Evolutionary conservation across 2,329 filamentous ascomycete species (phyloP).

Genomic region (Onygena corvina): DNA sequence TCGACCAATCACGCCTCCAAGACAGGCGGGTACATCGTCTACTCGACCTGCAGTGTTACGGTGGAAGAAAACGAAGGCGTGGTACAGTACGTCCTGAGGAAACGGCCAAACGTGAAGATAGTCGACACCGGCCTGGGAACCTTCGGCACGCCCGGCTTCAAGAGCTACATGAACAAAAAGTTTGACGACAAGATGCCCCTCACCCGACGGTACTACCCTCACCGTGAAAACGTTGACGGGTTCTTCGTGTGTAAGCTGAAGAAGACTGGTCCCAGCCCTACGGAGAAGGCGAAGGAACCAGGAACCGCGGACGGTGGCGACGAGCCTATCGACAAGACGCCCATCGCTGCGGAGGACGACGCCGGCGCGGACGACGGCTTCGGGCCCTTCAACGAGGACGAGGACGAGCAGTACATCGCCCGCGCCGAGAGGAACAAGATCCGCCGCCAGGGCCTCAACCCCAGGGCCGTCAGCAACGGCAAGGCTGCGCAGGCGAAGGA

Average conservation of each 20-base stretch:
- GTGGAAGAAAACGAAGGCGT: slow-evolving; percentile 91
- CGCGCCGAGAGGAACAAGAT: slow-evolving; percentile 61
- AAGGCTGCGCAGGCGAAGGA: slow-evolving; percentile 7
- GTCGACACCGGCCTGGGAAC: slow-evolving; percentile 73
- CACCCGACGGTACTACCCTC: slow-evolving; percentile 77
- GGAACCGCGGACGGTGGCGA: slow-evolving; percentile 31
- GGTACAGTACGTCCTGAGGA: slow-evolving; percentile 82
- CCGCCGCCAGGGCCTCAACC: slow-evolving; percentile 62
- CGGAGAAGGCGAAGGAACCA: slow-evolving; percentile 15
- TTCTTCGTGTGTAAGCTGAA: slow-evolving; percentile 98
- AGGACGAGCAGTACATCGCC: slow-evolving; percentile 59
- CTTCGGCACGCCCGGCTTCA: slow-evolving; percentile 90
- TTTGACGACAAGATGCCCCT: slow-evolving; percentile 78
- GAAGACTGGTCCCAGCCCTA: slow-evolving; percentile 68
- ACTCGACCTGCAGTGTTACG: slow-evolving; percentile 91
- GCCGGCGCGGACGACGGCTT: slow-evolving; percentile 44
- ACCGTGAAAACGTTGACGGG: slow-evolving; percentile 89
- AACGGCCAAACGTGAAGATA: slow-evolving; percentile 84
- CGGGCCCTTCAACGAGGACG: slow-evolving; percentile 62
- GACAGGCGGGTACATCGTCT: slow-evolving; percentile 88
- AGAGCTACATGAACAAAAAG: slow-evolving; percentile 75
- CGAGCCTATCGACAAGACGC: slow-evolving; percentile 54
- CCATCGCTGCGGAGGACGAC: slow-evolving; percentile 41
- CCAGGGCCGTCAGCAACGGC: slow-evolving; percentile 41
- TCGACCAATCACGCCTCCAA: slow-evolving; percentile 84